A percentile compares a stretch with the other conserved stretches of the same genome.
Evolutionary conservation across 140 eudicot genomes (phyloP).

Genomic region (Erigeron philadelphicus): DNA sequence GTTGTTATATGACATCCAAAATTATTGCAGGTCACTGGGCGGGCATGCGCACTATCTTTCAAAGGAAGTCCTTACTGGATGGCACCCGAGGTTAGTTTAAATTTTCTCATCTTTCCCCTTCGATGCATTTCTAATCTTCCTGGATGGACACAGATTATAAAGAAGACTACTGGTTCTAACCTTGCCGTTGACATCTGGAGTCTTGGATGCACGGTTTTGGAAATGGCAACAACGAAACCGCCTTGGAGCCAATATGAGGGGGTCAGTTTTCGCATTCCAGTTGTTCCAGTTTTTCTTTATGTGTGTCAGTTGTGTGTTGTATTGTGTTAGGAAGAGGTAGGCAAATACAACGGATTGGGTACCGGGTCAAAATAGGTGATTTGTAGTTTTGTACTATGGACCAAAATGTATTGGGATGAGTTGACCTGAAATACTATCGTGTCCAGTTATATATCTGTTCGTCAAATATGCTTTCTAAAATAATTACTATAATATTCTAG

Average conservation of each 20-base stretch:
- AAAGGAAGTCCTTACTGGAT: conserved; percentile 95
- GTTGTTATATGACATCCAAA: conserved; percentile 3
- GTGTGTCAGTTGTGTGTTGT: neutral
- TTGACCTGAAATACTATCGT: neutral
- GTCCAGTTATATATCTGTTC: neutral
- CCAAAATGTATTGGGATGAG: neutral
- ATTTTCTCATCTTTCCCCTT: neutral
- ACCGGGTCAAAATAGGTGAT: neutral
- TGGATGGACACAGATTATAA: conserved; percentile 51
- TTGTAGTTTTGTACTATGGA: neutral
- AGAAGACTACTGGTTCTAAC: conserved; percentile 57
- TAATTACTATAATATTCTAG: too few species aligned
- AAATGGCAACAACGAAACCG: conserved; percentile 95
- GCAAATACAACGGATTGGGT: neutral
- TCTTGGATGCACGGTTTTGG: conserved; percentile 92
- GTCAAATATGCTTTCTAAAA: too few species aligned
- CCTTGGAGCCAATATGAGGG: conserved; percentile 99
- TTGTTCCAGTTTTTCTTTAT: neutral
- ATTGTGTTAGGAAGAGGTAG: neutral
- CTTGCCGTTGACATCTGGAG: conserved; percentile 98
- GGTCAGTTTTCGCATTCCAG: conserved; percentile 41
- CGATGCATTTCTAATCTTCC: neutral
- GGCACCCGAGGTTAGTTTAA: conserved; percentile 80
- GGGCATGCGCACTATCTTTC: conserved; percentile 66
- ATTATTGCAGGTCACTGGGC: conserved; percentile 62